Evolutionary conservation across 257 asterid species (phyloP).

Genomic region (Solanum infundibuliforme): DNA sequence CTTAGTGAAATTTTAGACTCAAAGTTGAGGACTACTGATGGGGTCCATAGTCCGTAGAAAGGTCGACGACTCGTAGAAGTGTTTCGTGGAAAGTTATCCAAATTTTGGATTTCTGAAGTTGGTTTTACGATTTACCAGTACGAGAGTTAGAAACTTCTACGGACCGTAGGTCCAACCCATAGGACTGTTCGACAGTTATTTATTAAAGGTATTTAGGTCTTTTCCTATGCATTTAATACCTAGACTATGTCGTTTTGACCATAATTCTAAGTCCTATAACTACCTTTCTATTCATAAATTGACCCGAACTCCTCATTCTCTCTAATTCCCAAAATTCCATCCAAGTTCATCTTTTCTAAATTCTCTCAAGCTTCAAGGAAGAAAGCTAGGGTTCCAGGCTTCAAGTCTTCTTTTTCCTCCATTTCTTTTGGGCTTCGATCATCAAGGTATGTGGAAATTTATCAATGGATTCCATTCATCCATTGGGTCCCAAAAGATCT

Average conservation of each 20-base stretch:
- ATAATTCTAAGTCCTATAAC: not conserved
- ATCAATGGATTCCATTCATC: too few species aligned
- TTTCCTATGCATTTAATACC: not conserved
- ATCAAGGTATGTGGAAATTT: too few species aligned
- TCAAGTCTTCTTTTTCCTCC: too few species aligned
- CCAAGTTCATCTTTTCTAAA: too few species aligned
- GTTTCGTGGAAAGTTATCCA: too few species aligned
- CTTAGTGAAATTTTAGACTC: not conserved
- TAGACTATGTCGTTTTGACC: not conserved
- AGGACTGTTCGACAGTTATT: not conserved
- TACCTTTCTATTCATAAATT: too few species aligned
- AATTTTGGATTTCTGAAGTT: not conserved
- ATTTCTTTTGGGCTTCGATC: too few species aligned
- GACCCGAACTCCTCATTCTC: too few species aligned
- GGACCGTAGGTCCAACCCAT: accelerated
- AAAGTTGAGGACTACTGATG: not conserved
- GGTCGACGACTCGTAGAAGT: not conserved
- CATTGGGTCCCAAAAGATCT: too few species aligned
- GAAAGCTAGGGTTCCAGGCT: too few species aligned
- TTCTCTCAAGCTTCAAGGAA: too few species aligned
- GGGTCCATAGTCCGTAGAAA: not conserved
- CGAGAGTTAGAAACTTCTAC: not conserved
- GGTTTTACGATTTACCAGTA: not conserved
- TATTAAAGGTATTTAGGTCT: not conserved
- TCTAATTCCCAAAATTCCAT: too few species aligned